A percentile compares a stretch with the other conserved stretches of the same genome.
These are phyloP conservation scores for Pichia deserticola DNA, from an alignment of 805 yeast species.

Conservation along the genomic window DNA sequence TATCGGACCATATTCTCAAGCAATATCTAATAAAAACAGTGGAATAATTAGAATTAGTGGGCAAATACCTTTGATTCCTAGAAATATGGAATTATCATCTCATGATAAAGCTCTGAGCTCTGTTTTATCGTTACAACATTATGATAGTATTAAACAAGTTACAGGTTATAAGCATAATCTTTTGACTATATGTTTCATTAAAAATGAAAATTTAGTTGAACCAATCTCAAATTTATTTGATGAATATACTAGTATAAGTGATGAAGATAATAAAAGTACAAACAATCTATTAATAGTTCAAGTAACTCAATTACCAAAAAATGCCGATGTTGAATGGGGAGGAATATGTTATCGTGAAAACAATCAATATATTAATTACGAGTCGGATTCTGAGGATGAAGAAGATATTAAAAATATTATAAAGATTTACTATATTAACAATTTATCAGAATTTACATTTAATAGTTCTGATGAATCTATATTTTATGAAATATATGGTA, in stretches of 20 bases:
- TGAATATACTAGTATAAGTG: conserved; percentile 24
- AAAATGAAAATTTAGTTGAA: conserved; percentile 25
- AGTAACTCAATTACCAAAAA: conserved; percentile 53
- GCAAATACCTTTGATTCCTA: conserved; percentile 81
- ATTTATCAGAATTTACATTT: conserved; percentile 33
- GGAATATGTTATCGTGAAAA: conserved; percentile 45
- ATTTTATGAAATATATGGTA: conserved; percentile 20
- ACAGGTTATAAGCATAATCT: conserved; percentile 40
- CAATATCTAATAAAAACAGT: conserved; percentile 45
- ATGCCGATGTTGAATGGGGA: conserved; percentile 69
- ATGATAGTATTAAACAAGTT: conserved; percentile 52
- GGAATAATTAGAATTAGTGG: conserved; percentile 67
- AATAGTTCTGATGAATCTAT: background rate
- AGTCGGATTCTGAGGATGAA: conserved; percentile 28
- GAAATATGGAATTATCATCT: conserved; percentile 46
- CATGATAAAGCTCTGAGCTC: conserved; percentile 30
- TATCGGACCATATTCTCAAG: conserved; percentile 95
- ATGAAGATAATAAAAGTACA: conserved; percentile 14
- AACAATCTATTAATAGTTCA: conserved; percentile 42
- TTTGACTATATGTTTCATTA: conserved; percentile 49
- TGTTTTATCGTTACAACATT: conserved; percentile 65
- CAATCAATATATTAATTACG: conserved; percentile 36
- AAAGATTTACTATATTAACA: conserved; percentile 37
- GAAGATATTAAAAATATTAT: conserved; percentile 27
- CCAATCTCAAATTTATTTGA: conserved; percentile 38